Percentiles rank a stretch among this genome's conserved stretches.
Conservation (phyloP, 441 rosid species). For the Bocquillonia castaneifolia region DNA sequence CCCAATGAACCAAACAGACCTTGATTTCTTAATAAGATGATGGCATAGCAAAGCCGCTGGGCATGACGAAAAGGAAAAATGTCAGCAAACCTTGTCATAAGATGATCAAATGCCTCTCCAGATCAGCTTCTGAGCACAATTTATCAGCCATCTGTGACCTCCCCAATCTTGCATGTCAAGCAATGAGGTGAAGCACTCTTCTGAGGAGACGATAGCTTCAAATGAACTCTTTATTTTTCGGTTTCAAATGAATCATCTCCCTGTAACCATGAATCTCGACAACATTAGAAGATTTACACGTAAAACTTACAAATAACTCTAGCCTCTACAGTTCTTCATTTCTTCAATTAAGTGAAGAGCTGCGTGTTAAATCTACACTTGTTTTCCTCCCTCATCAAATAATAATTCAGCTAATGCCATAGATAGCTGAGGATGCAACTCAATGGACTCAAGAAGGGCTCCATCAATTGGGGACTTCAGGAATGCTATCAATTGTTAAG, state of each 20-base stretch:
- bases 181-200: slow-evolving; percentile 9
- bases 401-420: slow-evolving; percentile 27
- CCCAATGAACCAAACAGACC: background rate
- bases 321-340: slow-evolving; percentile 24
- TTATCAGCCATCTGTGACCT: slow-evolving; percentile 1
- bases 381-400: slow-evolving; percentile 25
- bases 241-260: slow-evolving; percentile 33
- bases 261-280: slow-evolving; percentile 28
- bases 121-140: slow-evolving; percentile 17
- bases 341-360: slow-evolving; percentile 29
- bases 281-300: slow-evolving; percentile 36
- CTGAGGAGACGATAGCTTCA: slow-evolving; percentile 5
- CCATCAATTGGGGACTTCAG: slow-evolving; percentile 17
- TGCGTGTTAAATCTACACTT: slow-evolving; percentile 27
- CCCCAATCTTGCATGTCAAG: background rate
- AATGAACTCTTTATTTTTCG: slow-evolving; percentile 26
- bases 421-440: slow-evolving; percentile 24
- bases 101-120: slow-evolving; percentile 12
- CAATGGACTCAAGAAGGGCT: slow-evolving; percentile 12
- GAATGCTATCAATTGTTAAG: slow-evolving; percentile 13
- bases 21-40: background rate
- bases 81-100: slow-evolving; percentile 23
- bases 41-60: background rate
- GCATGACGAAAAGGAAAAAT: background rate
- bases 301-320: slow-evolving; percentile 27